These are phyloP conservation scores for Mrakia hoshinonis DNA, from an alignment of 768 basidiomycete species.

Conservation along the genomic window DNA sequence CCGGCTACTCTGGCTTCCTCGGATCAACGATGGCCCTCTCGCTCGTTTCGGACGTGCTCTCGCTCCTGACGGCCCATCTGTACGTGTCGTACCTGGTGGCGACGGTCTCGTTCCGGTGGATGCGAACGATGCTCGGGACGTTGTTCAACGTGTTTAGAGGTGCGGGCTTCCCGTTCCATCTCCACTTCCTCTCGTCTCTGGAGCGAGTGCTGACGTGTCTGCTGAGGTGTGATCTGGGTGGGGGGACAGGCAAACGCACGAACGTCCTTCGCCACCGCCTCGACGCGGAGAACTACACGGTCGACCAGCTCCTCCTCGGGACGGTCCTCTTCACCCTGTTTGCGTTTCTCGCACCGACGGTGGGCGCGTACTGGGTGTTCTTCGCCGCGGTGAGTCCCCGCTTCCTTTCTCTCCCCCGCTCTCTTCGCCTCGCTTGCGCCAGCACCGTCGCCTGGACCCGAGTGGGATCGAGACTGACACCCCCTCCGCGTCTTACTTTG, in stretches of 20 bases:
- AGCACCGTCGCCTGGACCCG: no score
- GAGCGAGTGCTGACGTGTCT: no score
- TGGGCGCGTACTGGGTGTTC: constrained; percentile 72
- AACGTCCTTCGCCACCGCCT: constrained; percentile 80
- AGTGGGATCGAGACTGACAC: background rate
- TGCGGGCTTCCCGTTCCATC: constrained; percentile 36
- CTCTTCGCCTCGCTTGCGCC: no score
- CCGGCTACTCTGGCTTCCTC: constrained; percentile 37
- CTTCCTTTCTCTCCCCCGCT: background rate
- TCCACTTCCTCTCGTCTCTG: no score
- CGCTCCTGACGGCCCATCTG: constrained; percentile 62
- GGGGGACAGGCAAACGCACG: constrained; percentile 85
- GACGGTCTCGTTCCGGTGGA: constrained; percentile 54
- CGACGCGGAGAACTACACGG: constrained; percentile 81
- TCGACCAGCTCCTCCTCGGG: constrained; percentile 90
- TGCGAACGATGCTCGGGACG: constrained; percentile 53
- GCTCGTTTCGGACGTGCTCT: constrained; percentile 57
- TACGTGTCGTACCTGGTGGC: constrained; percentile 60
- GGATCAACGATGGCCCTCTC: constrained; percentile 59
- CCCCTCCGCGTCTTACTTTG: background rate
- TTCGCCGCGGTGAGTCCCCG: constrained; percentile 55
- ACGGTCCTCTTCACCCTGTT: constrained; percentile 48
- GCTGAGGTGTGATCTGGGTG: no score
- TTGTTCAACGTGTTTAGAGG: constrained; percentile 89
- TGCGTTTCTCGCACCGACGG: constrained; percentile 51